Evolutionary conservation across 2,329 filamentous ascomycete genomes (phyloP).

Genomic region (Alternaria triticimaculans): DNA sequence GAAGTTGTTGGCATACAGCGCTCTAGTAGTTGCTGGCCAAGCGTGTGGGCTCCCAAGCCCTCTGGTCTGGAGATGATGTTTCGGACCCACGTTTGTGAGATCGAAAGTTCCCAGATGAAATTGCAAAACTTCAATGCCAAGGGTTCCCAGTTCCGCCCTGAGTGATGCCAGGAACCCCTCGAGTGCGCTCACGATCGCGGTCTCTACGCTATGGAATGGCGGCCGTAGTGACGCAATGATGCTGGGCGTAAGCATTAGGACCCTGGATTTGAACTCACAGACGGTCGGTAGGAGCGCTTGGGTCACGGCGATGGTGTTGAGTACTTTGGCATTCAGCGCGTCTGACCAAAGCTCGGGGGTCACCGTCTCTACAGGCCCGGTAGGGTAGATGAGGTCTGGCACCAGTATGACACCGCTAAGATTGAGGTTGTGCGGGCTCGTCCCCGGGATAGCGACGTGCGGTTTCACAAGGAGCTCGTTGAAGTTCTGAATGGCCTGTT

Average conservation of each 20-base stretch:
- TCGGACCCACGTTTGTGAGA: constrained; percentile 67
- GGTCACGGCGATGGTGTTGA: constrained; percentile 86
- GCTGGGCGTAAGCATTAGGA: constrained; percentile 79
- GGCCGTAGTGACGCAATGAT: constrained; percentile 81
- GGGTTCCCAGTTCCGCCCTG: constrained; percentile 76
- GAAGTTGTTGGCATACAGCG: constrained; percentile 48
- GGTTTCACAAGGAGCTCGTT: constrained; percentile 73
- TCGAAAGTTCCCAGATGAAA: constrained; percentile 93
- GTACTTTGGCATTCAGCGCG: constrained; percentile 87
- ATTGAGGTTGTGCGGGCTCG: constrained; percentile 75
- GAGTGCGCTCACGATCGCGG: constrained; percentile 84
- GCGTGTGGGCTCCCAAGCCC: constrained; percentile 44
- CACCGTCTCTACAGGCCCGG: constrained; percentile 84
- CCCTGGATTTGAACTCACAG: constrained; percentile 64
- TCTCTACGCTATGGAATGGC: constrained; percentile 84
- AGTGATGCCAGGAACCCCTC: constrained; percentile 84
- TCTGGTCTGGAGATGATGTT: constrained; percentile 48
- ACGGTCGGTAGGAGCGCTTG: constrained; percentile 76
- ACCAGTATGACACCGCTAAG: constrained; percentile 84
- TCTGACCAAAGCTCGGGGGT: constrained; percentile 85
- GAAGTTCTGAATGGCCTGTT: constrained; percentile 74
- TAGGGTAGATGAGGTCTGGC: constrained; percentile 78
- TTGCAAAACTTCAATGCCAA: constrained; percentile 81
- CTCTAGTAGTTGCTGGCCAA: constrained; percentile 46
- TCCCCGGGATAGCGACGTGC: constrained; percentile 76